Percentiles rank a stretch among this genome's conserved stretches.
Conservation (phyloP, 202 grass and related monocot genomes). For the Dendrocalamus latiflorus region DNA sequence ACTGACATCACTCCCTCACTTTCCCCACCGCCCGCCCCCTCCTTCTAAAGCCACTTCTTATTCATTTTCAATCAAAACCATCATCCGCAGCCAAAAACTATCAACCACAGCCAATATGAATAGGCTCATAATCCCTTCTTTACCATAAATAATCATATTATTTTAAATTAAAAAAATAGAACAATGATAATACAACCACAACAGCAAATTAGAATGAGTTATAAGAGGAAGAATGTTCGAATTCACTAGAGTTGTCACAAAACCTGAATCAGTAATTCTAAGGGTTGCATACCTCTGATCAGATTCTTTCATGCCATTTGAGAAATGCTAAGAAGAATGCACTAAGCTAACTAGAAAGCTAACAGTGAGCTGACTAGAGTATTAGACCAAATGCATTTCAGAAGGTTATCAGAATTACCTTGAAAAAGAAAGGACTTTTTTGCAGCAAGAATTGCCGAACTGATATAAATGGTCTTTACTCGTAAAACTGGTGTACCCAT, state of each 20-base stretch:
- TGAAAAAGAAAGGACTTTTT: conserved; percentile 97
- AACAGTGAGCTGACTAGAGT: conserved; percentile 4
- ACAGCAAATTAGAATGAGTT: background rate
- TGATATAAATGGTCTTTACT: conserved; percentile 80
- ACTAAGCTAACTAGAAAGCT: conserved; percentile 20
- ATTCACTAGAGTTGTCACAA: conserved; percentile 11
- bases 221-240: background rate
- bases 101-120: too few species aligned
- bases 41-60: too few species aligned
- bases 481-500: conserved; percentile 39
- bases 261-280: conserved; percentile 93
- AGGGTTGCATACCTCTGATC: conserved; percentile 83
- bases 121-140: background rate
- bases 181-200: background rate
- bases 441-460: conserved; percentile 87
- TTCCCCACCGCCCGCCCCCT: too few species aligned
- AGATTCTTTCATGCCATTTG: conserved; percentile 98
- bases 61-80: too few species aligned
- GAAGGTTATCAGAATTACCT: conserved; percentile 42
- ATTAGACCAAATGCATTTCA: background rate
- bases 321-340: conserved; percentile 73
- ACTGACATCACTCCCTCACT: too few species aligned
- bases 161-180: background rate
- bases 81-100: too few species aligned
- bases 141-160: background rate